phyloP scores from a whole-genome alignment of 345 rosid species.

The Populus euphratica region DNA sequence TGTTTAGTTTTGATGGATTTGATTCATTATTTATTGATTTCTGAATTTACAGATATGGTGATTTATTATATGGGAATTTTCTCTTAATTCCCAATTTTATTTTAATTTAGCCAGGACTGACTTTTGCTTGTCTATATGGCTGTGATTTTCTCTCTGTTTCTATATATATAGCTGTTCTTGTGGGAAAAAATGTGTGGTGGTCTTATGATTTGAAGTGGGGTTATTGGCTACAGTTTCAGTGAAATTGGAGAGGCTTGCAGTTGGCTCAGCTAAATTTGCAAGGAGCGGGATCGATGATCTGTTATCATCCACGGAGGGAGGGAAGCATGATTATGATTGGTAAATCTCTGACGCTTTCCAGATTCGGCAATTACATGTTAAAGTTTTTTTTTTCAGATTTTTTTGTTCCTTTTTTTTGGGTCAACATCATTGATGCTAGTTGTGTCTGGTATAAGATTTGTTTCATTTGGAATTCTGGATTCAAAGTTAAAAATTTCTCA shows the following conservation, averaged over 20 bases:
- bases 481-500: not conserved
- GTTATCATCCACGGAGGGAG: conserved; percentile 66
- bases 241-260: conserved; percentile 67
- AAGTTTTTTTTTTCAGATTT: not conserved
- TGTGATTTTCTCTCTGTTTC: no score
- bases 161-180: not conserved
- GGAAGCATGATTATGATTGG: conserved; percentile 95
- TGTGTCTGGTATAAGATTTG: not conserved
- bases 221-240: conserved; percentile 42
- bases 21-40: not conserved
- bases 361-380: not conserved
- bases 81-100: not conserved
- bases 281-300: conserved; percentile 70
- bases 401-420: not conserved
- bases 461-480: not conserved
- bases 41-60: not conserved
- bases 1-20: not conserved
- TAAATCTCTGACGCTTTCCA: conserved; percentile 16
- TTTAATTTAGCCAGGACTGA: not conserved
- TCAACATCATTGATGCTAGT: not conserved
- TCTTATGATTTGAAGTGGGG: not conserved
- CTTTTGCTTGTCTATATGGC: not conserved
- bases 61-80: not conserved
- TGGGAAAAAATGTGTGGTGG: not conserved
- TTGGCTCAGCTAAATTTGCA: conserved; percentile 58